Evolutionary conservation across 805 yeast genomes (phyloP).

Genomic region (Myxozyma mucilagina): DNA sequence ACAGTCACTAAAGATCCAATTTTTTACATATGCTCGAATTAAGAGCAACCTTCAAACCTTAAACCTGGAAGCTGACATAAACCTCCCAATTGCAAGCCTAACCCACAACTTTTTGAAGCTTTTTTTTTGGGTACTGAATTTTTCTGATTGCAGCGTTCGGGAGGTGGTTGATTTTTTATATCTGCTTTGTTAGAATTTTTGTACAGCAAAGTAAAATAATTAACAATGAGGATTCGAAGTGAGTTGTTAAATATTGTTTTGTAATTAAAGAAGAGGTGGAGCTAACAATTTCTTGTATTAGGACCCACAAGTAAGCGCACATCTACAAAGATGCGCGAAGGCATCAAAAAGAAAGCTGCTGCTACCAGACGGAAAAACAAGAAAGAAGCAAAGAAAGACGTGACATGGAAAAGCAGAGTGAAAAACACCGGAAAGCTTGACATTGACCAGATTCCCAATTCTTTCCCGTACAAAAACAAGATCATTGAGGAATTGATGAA

Average conservation of each 20-base stretch:
- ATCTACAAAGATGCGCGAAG: slow-evolving; percentile 92
- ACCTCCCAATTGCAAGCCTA: slow-evolving; percentile 6
- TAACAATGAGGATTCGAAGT: slow-evolving; percentile 25
- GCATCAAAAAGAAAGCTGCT: slow-evolving; percentile 91
- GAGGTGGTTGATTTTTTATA: no score
- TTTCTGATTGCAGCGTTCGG: background rate
- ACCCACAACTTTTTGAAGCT: slow-evolving; percentile 6
- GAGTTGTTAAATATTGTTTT: background rate
- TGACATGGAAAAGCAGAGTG: slow-evolving; percentile 85
- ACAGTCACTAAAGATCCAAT: background rate
- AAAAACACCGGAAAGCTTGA: slow-evolving; percentile 57
- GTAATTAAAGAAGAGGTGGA: background rate
- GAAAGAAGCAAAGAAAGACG: slow-evolving; percentile 81
- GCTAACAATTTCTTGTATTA: slow-evolving; percentile 23
- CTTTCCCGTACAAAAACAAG: slow-evolving; percentile 90
- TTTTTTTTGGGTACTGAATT: background rate
- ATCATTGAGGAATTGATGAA: slow-evolving; percentile 58
- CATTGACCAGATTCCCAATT: slow-evolving; percentile 84
- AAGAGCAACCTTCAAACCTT: background rate
- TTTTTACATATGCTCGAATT: background rate
- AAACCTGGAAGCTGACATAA: background rate
- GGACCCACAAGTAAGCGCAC: slow-evolving; percentile 81
- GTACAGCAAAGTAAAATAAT: background rate
- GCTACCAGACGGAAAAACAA: slow-evolving; percentile 86
- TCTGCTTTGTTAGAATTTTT: background rate